These are phyloP conservation scores for Candolleomyces efflorescens DNA, from an alignment of 768 basidiomycete genomes.

Conservation along the genomic window DNA sequence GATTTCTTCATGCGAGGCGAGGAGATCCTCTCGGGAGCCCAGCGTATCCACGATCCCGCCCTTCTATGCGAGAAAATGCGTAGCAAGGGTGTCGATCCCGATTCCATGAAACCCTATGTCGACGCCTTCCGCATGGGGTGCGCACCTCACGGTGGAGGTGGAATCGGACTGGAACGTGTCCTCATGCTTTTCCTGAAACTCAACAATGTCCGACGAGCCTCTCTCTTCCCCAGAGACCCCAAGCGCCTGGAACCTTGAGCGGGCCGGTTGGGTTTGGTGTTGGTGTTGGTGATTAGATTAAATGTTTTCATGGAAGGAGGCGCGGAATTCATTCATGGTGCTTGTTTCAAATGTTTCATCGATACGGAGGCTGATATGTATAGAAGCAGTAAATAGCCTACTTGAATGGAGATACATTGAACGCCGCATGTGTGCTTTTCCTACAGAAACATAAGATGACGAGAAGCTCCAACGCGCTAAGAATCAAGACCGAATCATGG, in stretches of 20 bases:
- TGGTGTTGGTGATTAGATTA: no score
- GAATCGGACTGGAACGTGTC: constrained; percentile 92
- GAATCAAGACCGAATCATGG: not conserved
- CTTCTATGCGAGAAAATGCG: constrained; percentile 84
- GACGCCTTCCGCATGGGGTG: constrained; percentile 95
- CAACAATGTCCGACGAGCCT: constrained; percentile 90
- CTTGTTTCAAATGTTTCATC: not conserved
- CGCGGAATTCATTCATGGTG: no score
- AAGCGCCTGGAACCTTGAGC: constrained; percentile 82
- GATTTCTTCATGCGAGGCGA: constrained; percentile 99
- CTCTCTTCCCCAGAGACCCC: constrained; percentile 95
- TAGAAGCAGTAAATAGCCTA: not conserved
- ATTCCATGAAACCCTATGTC: constrained; percentile 86
- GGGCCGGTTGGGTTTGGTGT: no score
- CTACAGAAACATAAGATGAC: constrained; percentile 18
- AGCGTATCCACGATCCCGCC: constrained; percentile 90
- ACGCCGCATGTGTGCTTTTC: constrained; percentile 12
- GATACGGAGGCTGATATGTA: not conserved
- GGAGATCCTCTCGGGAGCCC: constrained; percentile 97
- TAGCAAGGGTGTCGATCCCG: constrained; percentile 84
- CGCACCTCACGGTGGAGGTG: constrained; percentile 95
- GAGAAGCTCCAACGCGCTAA: not conserved
- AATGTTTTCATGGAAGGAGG: no score
- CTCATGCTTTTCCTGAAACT: constrained; percentile 97
- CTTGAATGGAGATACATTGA: not conserved